Percentiles rank a stretch among this genome's conserved stretches.
These are phyloP conservation scores for Cladosporium oxysporum DNA, from an alignment of 2,329 filamentous ascomycete genomes.

Conservation along the genomic window DNA sequence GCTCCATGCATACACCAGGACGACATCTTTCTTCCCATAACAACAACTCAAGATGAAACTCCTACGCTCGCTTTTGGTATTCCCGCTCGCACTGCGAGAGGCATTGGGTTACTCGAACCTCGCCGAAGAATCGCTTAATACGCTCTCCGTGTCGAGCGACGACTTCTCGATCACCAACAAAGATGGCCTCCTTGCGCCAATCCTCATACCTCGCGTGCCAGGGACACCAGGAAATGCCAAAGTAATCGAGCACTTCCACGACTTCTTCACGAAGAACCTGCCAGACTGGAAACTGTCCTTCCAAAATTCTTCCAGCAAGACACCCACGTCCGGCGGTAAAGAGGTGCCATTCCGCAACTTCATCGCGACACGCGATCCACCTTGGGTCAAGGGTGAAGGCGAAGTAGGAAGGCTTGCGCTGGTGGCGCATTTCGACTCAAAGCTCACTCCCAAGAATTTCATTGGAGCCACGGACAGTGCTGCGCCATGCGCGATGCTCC, in stretches of 20 bases:
- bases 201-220: constrained; percentile 84
- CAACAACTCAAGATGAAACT: constrained; percentile 26
- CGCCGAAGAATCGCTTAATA: constrained; percentile 71
- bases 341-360: constrained; percentile 84
- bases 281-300: constrained; percentile 78
- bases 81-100: constrained; percentile 36
- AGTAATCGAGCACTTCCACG: constrained; percentile 77
- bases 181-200: constrained; percentile 78
- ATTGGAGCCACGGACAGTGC: constrained; percentile 93
- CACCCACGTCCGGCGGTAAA: constrained; percentile 69
- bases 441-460: constrained; percentile 78
- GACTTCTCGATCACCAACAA: constrained; percentile 69
- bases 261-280: constrained; percentile 74
- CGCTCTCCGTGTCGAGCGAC: constrained; percentile 67
- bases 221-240: constrained; percentile 74
- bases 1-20: not conserved
- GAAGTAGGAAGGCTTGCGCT: constrained; percentile 80
- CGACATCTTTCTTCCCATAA: not conserved
- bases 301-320: constrained; percentile 87
- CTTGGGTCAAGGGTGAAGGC: constrained; percentile 67
- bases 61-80: constrained; percentile 26
- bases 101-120: constrained; percentile 59
- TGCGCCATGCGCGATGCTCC: constrained; percentile 88
- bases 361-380: constrained; percentile 84
- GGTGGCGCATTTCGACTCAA: constrained; percentile 92